Evolutionary conservation across 305 asterid species (phyloP), one percentile per base, ranked within the genome.

Genomic region (Solanum aculeatissimum): DNA sequence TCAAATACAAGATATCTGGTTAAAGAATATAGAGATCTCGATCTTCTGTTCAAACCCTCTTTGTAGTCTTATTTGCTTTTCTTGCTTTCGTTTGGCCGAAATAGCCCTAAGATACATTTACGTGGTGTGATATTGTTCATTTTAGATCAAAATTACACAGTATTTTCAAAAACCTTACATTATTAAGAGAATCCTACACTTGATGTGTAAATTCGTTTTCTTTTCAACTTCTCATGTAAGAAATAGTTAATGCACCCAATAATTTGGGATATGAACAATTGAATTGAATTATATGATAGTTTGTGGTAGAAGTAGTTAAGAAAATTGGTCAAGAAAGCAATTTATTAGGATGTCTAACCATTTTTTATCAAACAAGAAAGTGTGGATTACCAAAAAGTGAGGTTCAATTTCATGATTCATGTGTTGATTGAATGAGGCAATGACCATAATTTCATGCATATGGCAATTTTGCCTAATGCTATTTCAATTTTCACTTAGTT

Each of bases 21-120:
- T 14, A 42, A 58, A 43, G 0, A 8, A 7, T 2, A 0, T 0
- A 14, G 19, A 12, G 9, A 71, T 71, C 14, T 1, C 7, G 3
- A 1, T 15, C 77, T 38, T 13, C 1, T 0, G 1, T 9, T 1
- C 32, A 0, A 0, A 21, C 4, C 7, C 2, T 1, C 13, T 16
- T 66, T 32, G 0, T 6, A 69, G 27, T 38, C 45, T 11, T 18
- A 35, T 66, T 66, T 3, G 14, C 12, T n/a, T 57, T 57, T 55
- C 29, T 57, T 27, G 21, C 74, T 45, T 49, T 70, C n/a, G 65
- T 9, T 57, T 4, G 29, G 65, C 7, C 3, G 21, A 57, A n/a
- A n/a, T n/a, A n/a, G 15, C 0, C 65, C 9, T 25, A 57, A 57
- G 6, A 57, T 57, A 57, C 2, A 3, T n/a, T 19, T n/a, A 3